These are phyloP conservation scores for Chytriomyces sp. DNA, from an alignment of 192 early-diverging fungal species.

Conservation along the genomic window DNA sequence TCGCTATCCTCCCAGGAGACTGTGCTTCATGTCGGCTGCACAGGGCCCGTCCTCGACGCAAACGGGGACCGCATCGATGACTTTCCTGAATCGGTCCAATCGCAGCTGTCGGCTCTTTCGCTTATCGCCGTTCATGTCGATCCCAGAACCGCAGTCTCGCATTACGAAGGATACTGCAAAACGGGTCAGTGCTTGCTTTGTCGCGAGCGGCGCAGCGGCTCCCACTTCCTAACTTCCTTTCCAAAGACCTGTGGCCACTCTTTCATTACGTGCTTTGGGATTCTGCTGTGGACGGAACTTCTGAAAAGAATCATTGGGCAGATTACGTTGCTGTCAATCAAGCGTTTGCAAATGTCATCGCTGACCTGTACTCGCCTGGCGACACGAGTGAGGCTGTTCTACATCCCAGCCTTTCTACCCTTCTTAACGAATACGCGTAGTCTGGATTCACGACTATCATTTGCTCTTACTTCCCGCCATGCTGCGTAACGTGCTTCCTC, in stretches of 20 bases:
- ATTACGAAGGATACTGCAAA: conserved; percentile 99
- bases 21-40: conserved; percentile 77
- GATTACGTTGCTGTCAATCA: conserved; percentile 83
- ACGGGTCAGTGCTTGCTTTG: conserved; percentile 52
- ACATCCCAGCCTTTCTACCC: background rate
- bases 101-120: conserved; percentile 56
- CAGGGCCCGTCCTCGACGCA: conserved; percentile 62
- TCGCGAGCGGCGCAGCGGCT: background rate
- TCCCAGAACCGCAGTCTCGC: conserved; percentile 67
- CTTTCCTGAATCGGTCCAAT: conserved; percentile 55
- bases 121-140: conserved; percentile 81
- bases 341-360: conserved; percentile 73
- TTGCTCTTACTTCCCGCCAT: conserved; percentile 52
- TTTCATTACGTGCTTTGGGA: conserved; percentile 95
- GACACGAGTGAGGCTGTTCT: conserved; percentile 67
- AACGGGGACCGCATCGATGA: conserved; percentile 60
- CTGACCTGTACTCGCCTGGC: conserved; percentile 70
- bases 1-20: conserved; percentile 61
- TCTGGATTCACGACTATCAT: conserved; percentile 68
- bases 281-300: conserved; percentile 61
- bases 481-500: conserved; percentile 45
- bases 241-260: conserved; percentile 91
- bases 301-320: conserved; percentile 71
- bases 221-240: background rate
- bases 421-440: conserved; percentile 19